Evolutionary conservation across 2,329 filamentous ascomycete genomes (phyloP), one percentile per base, ranked within the genome.

Genomic region (Gyromitra esculenta): DNA sequence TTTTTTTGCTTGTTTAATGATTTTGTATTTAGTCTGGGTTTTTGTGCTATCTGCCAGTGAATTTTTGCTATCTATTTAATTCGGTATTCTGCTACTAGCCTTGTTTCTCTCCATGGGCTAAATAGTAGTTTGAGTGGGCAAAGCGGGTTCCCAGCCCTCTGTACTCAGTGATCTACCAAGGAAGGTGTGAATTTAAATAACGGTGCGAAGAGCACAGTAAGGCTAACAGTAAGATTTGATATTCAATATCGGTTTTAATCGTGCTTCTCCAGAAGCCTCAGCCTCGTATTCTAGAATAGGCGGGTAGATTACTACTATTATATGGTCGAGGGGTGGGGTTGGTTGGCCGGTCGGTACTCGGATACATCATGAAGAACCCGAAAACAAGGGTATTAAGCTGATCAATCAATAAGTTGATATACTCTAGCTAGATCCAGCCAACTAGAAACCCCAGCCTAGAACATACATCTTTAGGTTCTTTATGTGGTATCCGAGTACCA

Each of bases 211-310:
- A 18, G 45, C 3, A 35, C 25, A 18, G 45, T 4, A 48, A 60
- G 66, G 66, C 66, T 69, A 59, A 31, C 25, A 39, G 4, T 13
- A 31, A 43, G 63, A 74, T 68, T 68, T 43, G 63, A 74, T 74
- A 74, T 68, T 15, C 48, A 68, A 69, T 15, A 35, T 31, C 45
- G 37, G 52, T n/a, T 21, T 13, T 8, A 9, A n/a, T 15, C 31
- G 37, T 18, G 45, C 63, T 56, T 73, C 67, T 63, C 31, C 7
- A 7, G 70, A 59, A 35, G 63, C 50, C 39, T 62, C 25, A 54
- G 48, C 48, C 48, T 52, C 48, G 8, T 18, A 52, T 52, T 21
- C 18, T 52, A 1, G 48, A 9, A 35, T 35, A 11, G 54, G 25
- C 25, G 11, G 31, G 25, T n/a, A 57, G 54, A 37, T 57, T 11